Percentiles rank a stretch among this genome's conserved stretches.
These are phyloP conservation scores for Lecanoromycetidae sp. DNA, from an alignment of 2,329 filamentous ascomycete species.

Conservation along the genomic window DNA sequence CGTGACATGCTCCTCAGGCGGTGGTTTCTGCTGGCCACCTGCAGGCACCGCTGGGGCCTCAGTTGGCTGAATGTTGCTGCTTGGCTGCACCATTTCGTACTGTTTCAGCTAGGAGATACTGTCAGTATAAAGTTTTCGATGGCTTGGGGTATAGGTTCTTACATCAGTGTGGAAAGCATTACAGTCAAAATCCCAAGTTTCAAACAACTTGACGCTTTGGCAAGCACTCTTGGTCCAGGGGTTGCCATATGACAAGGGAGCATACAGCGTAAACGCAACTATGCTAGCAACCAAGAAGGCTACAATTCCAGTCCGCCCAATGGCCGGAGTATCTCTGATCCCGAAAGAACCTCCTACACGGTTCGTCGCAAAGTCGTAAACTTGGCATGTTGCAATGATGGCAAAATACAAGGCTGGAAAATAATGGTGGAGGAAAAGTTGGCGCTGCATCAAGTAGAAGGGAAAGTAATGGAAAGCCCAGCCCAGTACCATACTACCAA, in stretches of 20 bases:
- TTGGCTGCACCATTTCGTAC: constrained; percentile 14
- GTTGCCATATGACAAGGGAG: constrained; percentile 86
- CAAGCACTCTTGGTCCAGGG: constrained; percentile 85
- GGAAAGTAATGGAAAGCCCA: constrained; percentile 99
- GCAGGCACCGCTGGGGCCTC: constrained; percentile 16
- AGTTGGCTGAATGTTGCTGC: constrained; percentile 16
- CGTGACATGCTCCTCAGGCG: constrained; percentile 25
- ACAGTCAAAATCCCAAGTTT: constrained; percentile 95
- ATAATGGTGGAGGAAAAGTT: constrained; percentile 97
- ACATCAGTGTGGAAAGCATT: constrained; percentile 81
- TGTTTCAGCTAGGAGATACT: constrained; percentile 16
- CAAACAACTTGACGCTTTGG: constrained; percentile 72
- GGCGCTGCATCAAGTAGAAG: constrained; percentile 95
- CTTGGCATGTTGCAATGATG: constrained; percentile 76
- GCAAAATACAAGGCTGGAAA: constrained; percentile 95
- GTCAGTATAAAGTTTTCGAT: not conserved
- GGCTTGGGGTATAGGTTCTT: constrained; percentile 34
- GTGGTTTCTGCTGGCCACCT: constrained; percentile 19
- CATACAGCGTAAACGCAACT: constrained; percentile 68
- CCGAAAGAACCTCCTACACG: constrained; percentile 50
- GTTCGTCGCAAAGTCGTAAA: constrained; percentile 72
- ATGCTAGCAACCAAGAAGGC: constrained; percentile 63
- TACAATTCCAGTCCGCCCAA: constrained; percentile 64
- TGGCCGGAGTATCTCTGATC: constrained; percentile 54
- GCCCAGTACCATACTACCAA: constrained; percentile 77